Evolutionary conservation across 2,329 filamentous ascomycete species (phyloP), one percentile per base, ranked within the genome.

Genomic region (Trichoderma pleuroti): DNA sequence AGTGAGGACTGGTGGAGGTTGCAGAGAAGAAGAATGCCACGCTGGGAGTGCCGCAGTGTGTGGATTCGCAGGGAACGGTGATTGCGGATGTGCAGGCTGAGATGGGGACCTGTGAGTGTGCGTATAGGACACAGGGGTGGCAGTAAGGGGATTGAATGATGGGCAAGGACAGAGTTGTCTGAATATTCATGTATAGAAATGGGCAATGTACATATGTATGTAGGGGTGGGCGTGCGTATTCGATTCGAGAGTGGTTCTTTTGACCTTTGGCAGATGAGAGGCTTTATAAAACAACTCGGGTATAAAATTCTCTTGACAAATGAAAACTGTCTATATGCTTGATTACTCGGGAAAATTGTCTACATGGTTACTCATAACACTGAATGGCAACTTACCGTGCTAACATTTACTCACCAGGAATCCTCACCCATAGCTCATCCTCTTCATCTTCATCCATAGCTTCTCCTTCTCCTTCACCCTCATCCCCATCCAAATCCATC

Each of bases 1-100:
- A n/a, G n/a, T n/a, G n/a, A n/a, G 89, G 84, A 70, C 85, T 87
- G 21, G 84, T 90, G 2, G 84, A 87, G 63, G 80, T 91, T 49
- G 80, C 82, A 68, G 85, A 90, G 78, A 77, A 81, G 32, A 85
- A 86, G 72, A 78, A 79, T 2, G 42, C 46, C n/a, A 54, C n/a
- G 1, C 4, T 64, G 12, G 75, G 74, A 6, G 73, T 74, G 36
- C 90, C 89, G 1, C 82, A 83, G 24, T 92, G 90, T 77, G 83
- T 80, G 63, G 81, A 85, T 64, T 72, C 72, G 4, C 70, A 76
- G 5, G 83, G 83, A 4, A 75, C 76, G 1, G 70, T 69, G n/a
- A 75, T 85, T 30, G 81, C 80, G 0, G 75, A 80, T 65, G 75
- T 83, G 5, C 80, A 81, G 70, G 78, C 79, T 10, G 79, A 80